Base-by-base conservation (phyloP, 306 rosid genomes). In the Hylodesmum podocarpum region DNA sequence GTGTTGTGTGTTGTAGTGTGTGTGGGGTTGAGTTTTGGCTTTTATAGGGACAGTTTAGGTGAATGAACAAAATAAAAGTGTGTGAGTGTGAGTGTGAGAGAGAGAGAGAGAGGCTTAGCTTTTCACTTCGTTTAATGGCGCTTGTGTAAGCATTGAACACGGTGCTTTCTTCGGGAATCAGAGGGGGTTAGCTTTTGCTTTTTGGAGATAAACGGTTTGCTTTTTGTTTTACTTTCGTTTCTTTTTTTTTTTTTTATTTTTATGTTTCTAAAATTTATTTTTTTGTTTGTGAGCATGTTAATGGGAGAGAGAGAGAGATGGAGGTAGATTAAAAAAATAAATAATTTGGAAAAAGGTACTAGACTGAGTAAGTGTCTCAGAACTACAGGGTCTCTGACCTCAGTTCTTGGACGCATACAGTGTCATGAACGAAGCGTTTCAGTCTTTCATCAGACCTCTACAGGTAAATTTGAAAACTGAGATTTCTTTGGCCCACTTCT, bases 101-200 rank as follows among this genome's bases (percentile, higher is more conserved):
- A 4, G 28, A 4, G 36, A 24, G 53, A 59, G 77, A 62, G 51
- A 22, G 1, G 62, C 36, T 78, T 68, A 34, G 31, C 66, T 29
- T 77, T 85, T 85, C 88, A 41, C 95, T 90, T 88, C 81, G 90
- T 90, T 88, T 83, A 61, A 81, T 86, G 89, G 73, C 75, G 76
- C 72, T 72, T 74, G 72, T 47, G n/a, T 11, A 49, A 70, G 84
- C 85, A 70, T 90, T 76, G 88, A 83, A 85, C 49, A 34, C 34
- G 79, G 85, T 81, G 87, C 83, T 74, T 76, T 70, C 80, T 76
- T 68, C 14, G 27, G 82, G 44, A 39, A 74, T 41, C 65, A 84
- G 73, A 59, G 77, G 58, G 71, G 66, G 78, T 83, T 75, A 68
- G 55, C 86, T 88, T 89, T 88, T 77, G 62, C 86, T 70, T 84